Evolutionary conservation across 495 filamentous ascomycete species (phyloP).

Genomic region (Hypoxylon fuscum): DNA sequence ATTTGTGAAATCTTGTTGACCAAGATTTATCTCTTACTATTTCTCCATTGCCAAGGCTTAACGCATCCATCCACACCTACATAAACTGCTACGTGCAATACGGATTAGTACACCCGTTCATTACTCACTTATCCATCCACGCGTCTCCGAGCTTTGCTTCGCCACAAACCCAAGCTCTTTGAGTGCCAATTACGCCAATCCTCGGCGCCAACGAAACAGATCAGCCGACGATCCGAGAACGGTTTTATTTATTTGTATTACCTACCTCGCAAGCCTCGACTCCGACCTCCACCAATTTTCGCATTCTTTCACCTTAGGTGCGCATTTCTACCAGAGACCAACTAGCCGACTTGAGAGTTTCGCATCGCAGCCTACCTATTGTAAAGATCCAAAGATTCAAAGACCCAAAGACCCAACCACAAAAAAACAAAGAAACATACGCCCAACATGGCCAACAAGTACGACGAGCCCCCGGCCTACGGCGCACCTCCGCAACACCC

Average conservation of each 20-base stretch:
- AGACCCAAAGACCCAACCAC: too few species aligned
- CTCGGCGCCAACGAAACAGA: constrained; percentile 32
- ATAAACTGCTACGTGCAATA: too few species aligned
- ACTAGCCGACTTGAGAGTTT: background rate
- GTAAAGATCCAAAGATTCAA: too few species aligned
- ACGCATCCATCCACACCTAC: background rate
- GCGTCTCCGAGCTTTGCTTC: constrained; percentile 27
- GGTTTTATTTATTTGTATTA: constrained; percentile 19
- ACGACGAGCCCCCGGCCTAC: constrained; percentile 56
- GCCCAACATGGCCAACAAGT: constrained; percentile 53
- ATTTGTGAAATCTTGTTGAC: too few species aligned
- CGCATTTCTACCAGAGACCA: too few species aligned
- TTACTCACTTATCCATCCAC: constrained; percentile 20
- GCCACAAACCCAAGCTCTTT: constrained; percentile 22
- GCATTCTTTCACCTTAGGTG: background rate
- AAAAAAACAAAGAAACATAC: too few species aligned
- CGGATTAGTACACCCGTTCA: too few species aligned
- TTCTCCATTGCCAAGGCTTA: background rate
- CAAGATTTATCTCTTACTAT: too few species aligned
- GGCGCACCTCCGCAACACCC: constrained; percentile 39
- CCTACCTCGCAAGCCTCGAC: background rate
- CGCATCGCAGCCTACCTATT: too few species aligned
- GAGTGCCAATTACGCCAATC: constrained; percentile 2
- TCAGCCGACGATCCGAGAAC: constrained; percentile 28
- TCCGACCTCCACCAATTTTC: background rate